Conservation (phyloP, 1,284 basidiomycete species). For the Ceratobasidium papillatum region DNA sequence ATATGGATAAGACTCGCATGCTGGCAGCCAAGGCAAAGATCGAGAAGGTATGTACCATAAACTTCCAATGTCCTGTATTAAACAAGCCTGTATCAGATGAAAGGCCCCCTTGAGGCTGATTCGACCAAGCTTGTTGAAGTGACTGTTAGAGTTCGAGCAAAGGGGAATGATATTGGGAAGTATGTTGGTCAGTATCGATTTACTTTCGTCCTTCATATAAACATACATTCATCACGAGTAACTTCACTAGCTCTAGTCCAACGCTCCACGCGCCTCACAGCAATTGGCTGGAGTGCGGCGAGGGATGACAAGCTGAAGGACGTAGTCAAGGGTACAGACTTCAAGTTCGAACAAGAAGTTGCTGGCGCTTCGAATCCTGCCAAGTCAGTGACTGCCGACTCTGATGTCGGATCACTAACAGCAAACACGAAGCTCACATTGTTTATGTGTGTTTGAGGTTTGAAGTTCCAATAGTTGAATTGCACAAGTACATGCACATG, state of each 20-base stretch:
- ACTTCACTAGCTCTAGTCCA: neutral
- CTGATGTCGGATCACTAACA: neutral
- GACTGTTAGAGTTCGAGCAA: neutral
- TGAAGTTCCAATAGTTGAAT: too few relatives aligned
- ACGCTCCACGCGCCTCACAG: neutral
- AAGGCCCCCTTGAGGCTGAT: neutral
- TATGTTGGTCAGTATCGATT: neutral
- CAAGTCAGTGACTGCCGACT: neutral
- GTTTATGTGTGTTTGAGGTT: too few relatives aligned
- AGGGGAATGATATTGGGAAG: neutral
- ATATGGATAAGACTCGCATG: neutral
- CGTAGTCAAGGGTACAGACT: neutral
- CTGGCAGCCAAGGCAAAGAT: neutral
- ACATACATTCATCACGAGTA: neutral
- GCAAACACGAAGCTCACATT: neutral
- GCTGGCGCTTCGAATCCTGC: neutral
- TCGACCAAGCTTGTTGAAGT: neutral
- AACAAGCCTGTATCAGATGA: neutral
- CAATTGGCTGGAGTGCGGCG: slow-evolving; percentile 2
- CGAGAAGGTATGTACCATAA: neutral
- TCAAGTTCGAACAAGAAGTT: neutral
- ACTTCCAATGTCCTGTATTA: neutral
- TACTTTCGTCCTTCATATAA: neutral
- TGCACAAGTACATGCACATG: too few relatives aligned
- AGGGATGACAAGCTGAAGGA: neutral